Evolutionary conservation across 352 stramenopile genomes (phyloP).

Genomic region (Pythium aristosporum): DNA sequence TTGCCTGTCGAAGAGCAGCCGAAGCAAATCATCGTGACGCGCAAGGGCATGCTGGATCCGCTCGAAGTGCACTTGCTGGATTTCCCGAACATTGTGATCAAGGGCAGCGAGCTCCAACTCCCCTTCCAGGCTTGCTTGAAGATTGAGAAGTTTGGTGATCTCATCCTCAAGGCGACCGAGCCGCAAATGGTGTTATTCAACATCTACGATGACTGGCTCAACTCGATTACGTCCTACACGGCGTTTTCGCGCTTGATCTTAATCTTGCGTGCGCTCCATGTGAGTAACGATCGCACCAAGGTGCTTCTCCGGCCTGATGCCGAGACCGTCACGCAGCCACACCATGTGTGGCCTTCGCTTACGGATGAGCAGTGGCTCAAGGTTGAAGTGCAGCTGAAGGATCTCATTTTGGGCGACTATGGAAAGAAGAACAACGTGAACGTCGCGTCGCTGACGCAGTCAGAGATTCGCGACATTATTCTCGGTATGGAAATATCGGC

Average conservation of each 20-base stretch:
- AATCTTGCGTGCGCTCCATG: slow-evolving; percentile 97
- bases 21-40: slow-evolving; percentile 99
- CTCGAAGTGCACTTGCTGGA: slow-evolving; percentile 99
- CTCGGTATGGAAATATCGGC: slow-evolving; percentile 99
- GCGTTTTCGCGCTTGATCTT: slow-evolving; percentile 99
- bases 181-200: slow-evolving; percentile 99
- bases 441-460: slow-evolving; percentile 98
- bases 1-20: slow-evolving; percentile 99
- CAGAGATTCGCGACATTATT: slow-evolving; percentile 99
- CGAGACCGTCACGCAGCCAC: slow-evolving; percentile 97
- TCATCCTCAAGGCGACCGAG: slow-evolving; percentile 99
- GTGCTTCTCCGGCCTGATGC: slow-evolving; percentile 97
- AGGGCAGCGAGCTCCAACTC: slow-evolving; percentile 98
- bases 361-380: slow-evolving; percentile 99
- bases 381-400: slow-evolving; percentile 99
- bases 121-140: slow-evolving; percentile 99
- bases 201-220: slow-evolving; percentile 99
- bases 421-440: slow-evolving; percentile 99
- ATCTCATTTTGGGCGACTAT: slow-evolving; percentile 99
- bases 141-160: slow-evolving; percentile 99
- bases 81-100: slow-evolving; percentile 99
- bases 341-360: slow-evolving; percentile 99
- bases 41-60: slow-evolving; percentile 99
- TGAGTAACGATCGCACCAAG: slow-evolving; percentile 95
- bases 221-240: slow-evolving; percentile 99